Conservation (phyloP, 1,284 basidiomycete genomes). For the Cryptococcus maquisensis region DNA sequence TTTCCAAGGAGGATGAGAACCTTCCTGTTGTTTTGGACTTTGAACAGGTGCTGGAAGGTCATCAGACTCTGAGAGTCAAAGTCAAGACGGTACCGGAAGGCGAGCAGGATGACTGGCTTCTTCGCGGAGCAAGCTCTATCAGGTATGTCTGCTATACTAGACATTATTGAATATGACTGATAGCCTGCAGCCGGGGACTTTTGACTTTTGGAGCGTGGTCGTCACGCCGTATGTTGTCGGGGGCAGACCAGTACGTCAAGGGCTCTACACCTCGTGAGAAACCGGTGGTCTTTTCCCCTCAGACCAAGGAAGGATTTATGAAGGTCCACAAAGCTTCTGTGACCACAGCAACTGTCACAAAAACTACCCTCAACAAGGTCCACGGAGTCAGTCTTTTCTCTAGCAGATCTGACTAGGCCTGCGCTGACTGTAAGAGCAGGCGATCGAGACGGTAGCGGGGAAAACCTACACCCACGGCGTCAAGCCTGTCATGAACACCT, state of each 20-base stretch:
- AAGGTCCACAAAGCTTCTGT: constrained; percentile 62
- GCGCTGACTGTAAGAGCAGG: constrained; percentile 14
- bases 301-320: constrained; percentile 58
- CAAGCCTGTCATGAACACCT: constrained; percentile 20
- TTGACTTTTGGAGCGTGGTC: constrained; percentile 63
- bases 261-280: constrained; percentile 55
- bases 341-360: constrained; percentile 62
- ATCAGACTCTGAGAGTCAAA: constrained; percentile 47
- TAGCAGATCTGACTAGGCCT: neutral
- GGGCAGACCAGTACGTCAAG: constrained; percentile 62
- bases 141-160: constrained; percentile 53
- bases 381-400: constrained; percentile 56
- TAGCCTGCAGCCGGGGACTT: constrained; percentile 58
- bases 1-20: constrained; percentile 54
- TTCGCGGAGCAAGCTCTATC: constrained; percentile 62
- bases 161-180: neutral
- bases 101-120: constrained; percentile 62
- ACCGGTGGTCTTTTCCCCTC: constrained; percentile 61
- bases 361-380: constrained; percentile 61
- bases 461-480: constrained; percentile 24
- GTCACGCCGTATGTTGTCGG: constrained; percentile 59
- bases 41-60: constrained; percentile 51
- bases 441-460: constrained; percentile 32
- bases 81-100: constrained; percentile 61
- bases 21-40: constrained; percentile 70